Evolutionary conservation across 1,284 basidiomycete genomes (phyloP).

Genomic region (Pseudozyma thailandica): DNA sequence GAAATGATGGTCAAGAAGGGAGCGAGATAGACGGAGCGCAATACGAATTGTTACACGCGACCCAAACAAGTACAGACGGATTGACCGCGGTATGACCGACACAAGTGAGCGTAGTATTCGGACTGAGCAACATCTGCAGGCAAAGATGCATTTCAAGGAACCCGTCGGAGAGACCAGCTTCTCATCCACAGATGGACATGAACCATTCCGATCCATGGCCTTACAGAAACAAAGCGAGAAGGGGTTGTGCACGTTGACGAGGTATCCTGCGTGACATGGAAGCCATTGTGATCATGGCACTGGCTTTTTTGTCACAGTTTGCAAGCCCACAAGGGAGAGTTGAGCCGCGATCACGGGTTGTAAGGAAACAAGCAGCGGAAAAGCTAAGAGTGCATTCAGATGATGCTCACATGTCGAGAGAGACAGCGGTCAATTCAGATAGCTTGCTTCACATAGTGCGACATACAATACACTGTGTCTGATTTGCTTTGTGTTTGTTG

Average conservation of each 20-base stretch:
- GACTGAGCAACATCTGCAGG: too few relatives aligned
- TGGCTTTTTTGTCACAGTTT: not conserved
- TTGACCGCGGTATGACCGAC: not conserved
- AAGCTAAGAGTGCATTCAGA: not conserved
- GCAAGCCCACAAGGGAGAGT: not conserved
- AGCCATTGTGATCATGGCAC: not conserved
- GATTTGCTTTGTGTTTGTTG: constrained; percentile 4
- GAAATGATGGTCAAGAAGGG: not conserved
- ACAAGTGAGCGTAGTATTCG: too few relatives aligned
- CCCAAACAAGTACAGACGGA: not conserved
- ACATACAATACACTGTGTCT: not conserved
- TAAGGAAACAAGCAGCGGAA: not conserved
- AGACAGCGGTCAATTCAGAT: not conserved
- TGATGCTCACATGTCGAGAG: not conserved
- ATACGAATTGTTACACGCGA: constrained; percentile 7
- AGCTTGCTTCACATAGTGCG: not conserved
- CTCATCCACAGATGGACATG: too few relatives aligned
- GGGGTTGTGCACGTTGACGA: not conserved
- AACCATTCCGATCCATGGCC: too few relatives aligned
- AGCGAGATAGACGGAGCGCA: constrained; percentile 26
- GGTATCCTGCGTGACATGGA: constrained; percentile 1
- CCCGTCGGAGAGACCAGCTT: too few relatives aligned
- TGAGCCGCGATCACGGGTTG: not conserved
- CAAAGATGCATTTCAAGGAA: too few relatives aligned
- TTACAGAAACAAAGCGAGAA: too few relatives aligned